Evolutionary conservation across 2,329 filamentous ascomycete genomes (phyloP), one percentile per base, ranked within the genome.

Genomic region (Rasamsonia emersonii): DNA sequence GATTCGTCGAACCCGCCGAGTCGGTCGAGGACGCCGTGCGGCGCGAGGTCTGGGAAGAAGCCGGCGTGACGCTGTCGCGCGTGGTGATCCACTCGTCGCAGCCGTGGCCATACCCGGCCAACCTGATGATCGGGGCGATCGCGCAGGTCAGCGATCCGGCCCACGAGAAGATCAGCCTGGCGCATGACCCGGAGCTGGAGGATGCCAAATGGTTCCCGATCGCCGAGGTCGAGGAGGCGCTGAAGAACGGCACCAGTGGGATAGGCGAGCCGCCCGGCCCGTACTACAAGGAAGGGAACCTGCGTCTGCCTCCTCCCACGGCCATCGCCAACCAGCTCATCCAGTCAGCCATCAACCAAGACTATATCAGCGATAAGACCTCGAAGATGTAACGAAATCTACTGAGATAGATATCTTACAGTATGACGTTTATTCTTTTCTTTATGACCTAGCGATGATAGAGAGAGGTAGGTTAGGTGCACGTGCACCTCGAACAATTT

Each of bases 271-370:
- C 65, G 1, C 64, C 79, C 1, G 73, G 75, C 0, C 62, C 72
- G 24, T 79, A 71, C 8, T 88, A 86, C 51, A 80, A 77, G 53
- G 77, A 88, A 54, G 86, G 86, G 0, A 75, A 70, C 3, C 58
- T 98, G 63, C 74, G 85, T 35, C 59, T 98, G 52, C 91, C 91
- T 27, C 86, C 86, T 2, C 65, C 70, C 37, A 93, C 86, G 20
- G 89, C 91, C 2, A 96, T 98, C 70, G 91, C 91, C 10, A 83
- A 96, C 58, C 82, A 88, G 54, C 61, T 96, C 51, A 77, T 98
- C 46, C 71, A 68, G 32, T 85, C 86, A 1, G 86, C 94, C 9
- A 73, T 80, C 1, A 75, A 78, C 30, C 52, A 51, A 32, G 86
- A 86, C 0, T 91, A 83, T 54, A 63, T 83, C 38, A 68, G 64